Base-by-base conservation (phyloP, 2,329 filamentous ascomycete species). In the Colletotrichum lentis region DNA sequence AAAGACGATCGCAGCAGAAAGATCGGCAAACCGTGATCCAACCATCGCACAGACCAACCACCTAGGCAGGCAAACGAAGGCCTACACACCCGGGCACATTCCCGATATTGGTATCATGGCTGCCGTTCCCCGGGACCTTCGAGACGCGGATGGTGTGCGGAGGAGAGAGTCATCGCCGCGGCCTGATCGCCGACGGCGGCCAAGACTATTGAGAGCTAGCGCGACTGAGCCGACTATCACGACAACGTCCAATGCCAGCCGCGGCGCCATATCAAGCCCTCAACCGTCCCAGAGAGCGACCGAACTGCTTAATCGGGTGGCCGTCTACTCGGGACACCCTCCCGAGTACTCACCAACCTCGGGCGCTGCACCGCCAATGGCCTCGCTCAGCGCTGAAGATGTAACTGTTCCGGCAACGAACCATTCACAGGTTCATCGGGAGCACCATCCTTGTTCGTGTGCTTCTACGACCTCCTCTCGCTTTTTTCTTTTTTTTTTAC, bases 201-300 rank as follows among this genome's bases (percentile, higher is more conserved):
- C 86, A 43, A 82, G 83, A 58, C 80, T 88, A 49, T 78, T 88
- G 50, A 81, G 86, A 67, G 84, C 86, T 35, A 82, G 81, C 62
- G 84, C 83, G 39, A 88, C 86, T 12, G 86, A 86, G 69, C 86
- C 86, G 4, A 86, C 85, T 35, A 83, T 88, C 71, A 88, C 85
- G 14, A 68, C 67, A 22, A 81, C 84, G 5, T 85, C 85, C 39
- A 86, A 84, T 71, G 83, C 82, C 41, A 85, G 82, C 69, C 79
- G 83, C 61, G 83, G 83, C 63, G 80, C 86, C 46, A 77, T 87
- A 52, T 82, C 83, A 16, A 82, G 77, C 59, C 79, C 84, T 2
- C 81, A 83, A 69, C 80, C 82, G 12, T 80, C 80, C 35, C 82
- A 84, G 27, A 79, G 83, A 69, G 86, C 86, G 20, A 81, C 86